These are phyloP conservation scores for Heterococcus sp. DNA, from an alignment of 108 stramenopile genomes.

Conservation along the genomic window DNA sequence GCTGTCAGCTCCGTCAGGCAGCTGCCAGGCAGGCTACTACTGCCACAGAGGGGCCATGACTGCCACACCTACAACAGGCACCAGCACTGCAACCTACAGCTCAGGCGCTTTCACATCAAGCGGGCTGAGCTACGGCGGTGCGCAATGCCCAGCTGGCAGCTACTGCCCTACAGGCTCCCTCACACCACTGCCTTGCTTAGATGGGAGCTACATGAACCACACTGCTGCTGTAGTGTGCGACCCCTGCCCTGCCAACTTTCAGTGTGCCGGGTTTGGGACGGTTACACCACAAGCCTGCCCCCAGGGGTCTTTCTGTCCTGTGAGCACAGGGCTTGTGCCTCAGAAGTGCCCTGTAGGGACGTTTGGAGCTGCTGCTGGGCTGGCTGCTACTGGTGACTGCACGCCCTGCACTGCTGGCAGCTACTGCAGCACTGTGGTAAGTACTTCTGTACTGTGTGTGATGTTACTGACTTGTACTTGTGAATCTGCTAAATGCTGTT, in stretches of 20 bases:
- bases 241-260: constrained; percentile 43
- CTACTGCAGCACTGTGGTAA: constrained; percentile 6
- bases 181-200: constrained; percentile 27
- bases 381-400: constrained; percentile 28
- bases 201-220: constrained; percentile 47
- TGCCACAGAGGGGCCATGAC: background rate
- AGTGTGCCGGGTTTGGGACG: constrained; percentile 21
- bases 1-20: too few relatives aligned
- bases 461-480: too few relatives aligned
- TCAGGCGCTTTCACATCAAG: too few relatives aligned
- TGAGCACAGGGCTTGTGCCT: constrained; percentile 22
- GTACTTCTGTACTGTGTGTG: too few relatives aligned
- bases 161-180: constrained; percentile 51
- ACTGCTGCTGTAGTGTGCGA: constrained; percentile 11
- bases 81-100: background rate
- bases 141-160: constrained; percentile 47
- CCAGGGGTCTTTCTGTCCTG: constrained; percentile 30
- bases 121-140: background rate
- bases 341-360: constrained; percentile 48
- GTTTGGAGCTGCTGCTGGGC: constrained; percentile 18
- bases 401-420: constrained; percentile 26
- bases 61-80: too few relatives aligned
- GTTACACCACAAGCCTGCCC: constrained; percentile 7
- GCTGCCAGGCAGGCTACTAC: too few relatives aligned
- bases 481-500: too few relatives aligned